Evolutionary conservation across 495 filamentous ascomycete genomes (phyloP).

Genomic region (Aspergillus asperescens): DNA sequence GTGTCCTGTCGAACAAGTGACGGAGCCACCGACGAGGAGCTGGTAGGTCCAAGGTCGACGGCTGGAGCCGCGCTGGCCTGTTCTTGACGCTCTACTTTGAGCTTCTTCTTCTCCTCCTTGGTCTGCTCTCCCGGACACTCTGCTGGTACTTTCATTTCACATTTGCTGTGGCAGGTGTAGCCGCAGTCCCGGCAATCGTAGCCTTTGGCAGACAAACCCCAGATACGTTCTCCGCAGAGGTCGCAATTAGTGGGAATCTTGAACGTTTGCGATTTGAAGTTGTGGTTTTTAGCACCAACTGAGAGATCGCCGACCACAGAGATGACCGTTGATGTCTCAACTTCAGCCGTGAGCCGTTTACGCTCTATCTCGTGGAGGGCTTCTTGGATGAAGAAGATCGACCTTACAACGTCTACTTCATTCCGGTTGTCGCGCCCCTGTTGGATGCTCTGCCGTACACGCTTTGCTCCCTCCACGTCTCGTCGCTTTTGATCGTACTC

Average conservation of each 20-base stretch:
- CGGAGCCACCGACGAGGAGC: constrained; percentile 37
- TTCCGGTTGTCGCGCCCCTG: constrained; percentile 80
- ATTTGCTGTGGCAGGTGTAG: constrained; percentile 97
- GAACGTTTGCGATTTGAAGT: constrained; percentile 95
- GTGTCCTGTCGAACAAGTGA: constrained; percentile 76
- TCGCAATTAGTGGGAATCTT: constrained; percentile 99
- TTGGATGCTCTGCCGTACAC: constrained; percentile 64
- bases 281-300: constrained; percentile 84
- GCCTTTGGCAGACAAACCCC: constrained; percentile 92
- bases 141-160: constrained; percentile 96
- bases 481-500: constrained; percentile 77
- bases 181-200: constrained; percentile 94
- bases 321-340: constrained; percentile 86
- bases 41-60: constrained; percentile 33
- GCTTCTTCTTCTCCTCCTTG: constrained; percentile 90
- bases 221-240: constrained; percentile 90
- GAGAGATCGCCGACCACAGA: constrained; percentile 84
- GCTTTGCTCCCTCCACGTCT: constrained; percentile 72
- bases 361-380: constrained; percentile 81
- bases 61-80: constrained; percentile 57
- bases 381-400: constrained; percentile 76
- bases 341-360: constrained; percentile 78
- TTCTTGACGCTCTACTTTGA: constrained; percentile 77
- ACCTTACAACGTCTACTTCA: constrained; percentile 70
- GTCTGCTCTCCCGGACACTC: constrained; percentile 89